Base-by-base conservation (phyloP, 2,329 filamentous ascomycete species). In the Cercospora sp. region DNA sequence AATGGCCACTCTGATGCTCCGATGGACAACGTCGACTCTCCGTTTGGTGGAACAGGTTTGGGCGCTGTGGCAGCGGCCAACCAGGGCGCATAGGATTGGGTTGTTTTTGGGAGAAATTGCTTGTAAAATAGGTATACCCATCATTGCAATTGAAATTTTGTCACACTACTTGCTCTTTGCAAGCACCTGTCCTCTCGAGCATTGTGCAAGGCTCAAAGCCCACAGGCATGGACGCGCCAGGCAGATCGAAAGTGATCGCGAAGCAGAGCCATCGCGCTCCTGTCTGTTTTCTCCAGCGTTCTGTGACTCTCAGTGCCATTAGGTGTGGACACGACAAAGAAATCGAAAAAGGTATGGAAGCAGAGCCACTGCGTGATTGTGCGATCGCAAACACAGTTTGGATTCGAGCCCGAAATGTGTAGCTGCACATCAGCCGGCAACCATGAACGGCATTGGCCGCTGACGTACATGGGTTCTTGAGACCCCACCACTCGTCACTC, bases 11-110 rank as follows among this genome's bases (percentile, higher is more conserved):
- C 64, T 5, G 68, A 69, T 58, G 65, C 63, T 26, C 65, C 65
- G 16, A 18, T 36, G 30, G 51, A 48, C 7, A 57, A 20, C 20
- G 67, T 68, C 31, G 68, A 66, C 42, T 61, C 68, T 28, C 70
- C 72, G 1, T 72, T 71, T 58, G 72, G 72, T 12, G 70, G 72
- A 1, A 72, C 71, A 48, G 71, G 70, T 18, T 61, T 72, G 20
- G 72, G 68, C 26, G 72, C 69, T n/a, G 62, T 73, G 13, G 69
- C 71, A 40, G 73, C 71, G 53, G 69, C 69, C 3, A 74, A 73
- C 42, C 63, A 63, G 30, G 59, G 59, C 26, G 68, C 40, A 16
- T 59, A 66, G 60, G 30, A 36, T 40, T 30, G 28, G n/a, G 9
- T 55, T 28, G 8, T 26, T 26, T 31, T 31, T 5, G 10, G 59